phyloP scores from a whole-genome alignment of 345 rosid genomes.

The Bruguiera gymnorhiza region DNA sequence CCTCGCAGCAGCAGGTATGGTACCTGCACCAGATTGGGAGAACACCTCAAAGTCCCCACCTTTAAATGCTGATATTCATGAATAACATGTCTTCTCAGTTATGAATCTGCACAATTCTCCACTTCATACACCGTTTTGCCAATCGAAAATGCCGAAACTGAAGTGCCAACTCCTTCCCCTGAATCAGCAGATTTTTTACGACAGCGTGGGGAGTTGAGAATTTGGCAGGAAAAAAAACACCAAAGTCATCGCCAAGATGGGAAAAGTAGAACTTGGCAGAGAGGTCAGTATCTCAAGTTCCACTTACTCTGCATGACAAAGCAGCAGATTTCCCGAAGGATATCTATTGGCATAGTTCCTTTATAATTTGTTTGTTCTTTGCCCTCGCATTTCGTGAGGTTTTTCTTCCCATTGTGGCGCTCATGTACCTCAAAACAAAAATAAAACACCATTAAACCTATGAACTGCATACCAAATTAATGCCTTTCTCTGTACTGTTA shows the following conservation, averaged over 20 bases:
- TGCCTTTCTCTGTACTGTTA: too few relatives aligned
- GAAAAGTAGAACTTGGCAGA: too few relatives aligned
- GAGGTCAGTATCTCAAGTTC: too few relatives aligned
- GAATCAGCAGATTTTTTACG: slow-evolving; percentile 6
- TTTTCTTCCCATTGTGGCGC: slow-evolving; percentile 80
- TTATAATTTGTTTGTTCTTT: slow-evolving; percentile 51
- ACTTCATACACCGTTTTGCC: slow-evolving; percentile 53
- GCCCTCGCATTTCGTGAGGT: slow-evolving; percentile 36
- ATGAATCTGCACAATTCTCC: slow-evolving; percentile 68
- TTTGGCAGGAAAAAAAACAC: neutral
- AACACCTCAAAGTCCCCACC: slow-evolving; percentile 54
- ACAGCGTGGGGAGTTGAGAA: too few relatives aligned
- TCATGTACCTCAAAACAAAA: slow-evolving; percentile 22
- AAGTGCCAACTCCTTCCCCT: slow-evolving; percentile 88
- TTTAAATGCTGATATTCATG: slow-evolving; percentile 23
- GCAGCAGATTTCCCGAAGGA: slow-evolving; percentile 68
- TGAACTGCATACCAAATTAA: too few relatives aligned
- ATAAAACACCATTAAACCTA: neutral
- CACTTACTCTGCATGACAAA: slow-evolving; percentile 70
- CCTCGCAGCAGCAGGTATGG: neutral
- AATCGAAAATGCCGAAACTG: slow-evolving; percentile 54
- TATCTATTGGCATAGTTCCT: slow-evolving; percentile 60
- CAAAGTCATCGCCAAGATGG: neutral
- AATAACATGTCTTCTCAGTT: slow-evolving; percentile 45
- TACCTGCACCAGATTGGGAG: slow-evolving; percentile 8